These are phyloP conservation scores for Lactarius sanguifluus DNA, from an alignment of 768 basidiomycete species.

Conservation along the genomic window DNA sequence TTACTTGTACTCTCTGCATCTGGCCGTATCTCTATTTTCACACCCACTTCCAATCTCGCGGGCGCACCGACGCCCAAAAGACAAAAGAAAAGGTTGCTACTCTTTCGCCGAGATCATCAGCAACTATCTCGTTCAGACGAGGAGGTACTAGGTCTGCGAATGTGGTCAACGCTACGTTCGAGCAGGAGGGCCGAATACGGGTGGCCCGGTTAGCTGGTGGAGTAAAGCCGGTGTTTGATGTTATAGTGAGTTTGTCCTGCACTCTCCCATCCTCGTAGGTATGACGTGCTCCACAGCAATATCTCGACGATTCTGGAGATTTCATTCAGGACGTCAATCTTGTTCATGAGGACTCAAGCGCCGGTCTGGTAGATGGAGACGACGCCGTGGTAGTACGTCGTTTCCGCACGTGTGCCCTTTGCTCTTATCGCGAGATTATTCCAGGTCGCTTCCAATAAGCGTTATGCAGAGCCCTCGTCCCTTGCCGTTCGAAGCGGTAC, in stretches of 20 bases:
- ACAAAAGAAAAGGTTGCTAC: slow-evolving; percentile 49
- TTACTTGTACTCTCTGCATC: slow-evolving; percentile 59
- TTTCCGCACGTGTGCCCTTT: background rate
- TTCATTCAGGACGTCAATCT: slow-evolving; percentile 53
- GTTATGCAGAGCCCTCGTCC: slow-evolving; percentile 64
- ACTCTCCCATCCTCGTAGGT: background rate
- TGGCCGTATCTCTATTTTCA: slow-evolving; percentile 57
- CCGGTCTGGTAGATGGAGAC: slow-evolving; percentile 31
- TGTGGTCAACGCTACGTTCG: slow-evolving; percentile 50
- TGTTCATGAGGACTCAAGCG: slow-evolving; percentile 38
- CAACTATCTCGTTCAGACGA: slow-evolving; percentile 44
- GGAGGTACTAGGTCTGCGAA: slow-evolving; percentile 37
- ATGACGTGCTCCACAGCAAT: slow-evolving; percentile 43
- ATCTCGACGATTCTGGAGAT: slow-evolving; percentile 52
- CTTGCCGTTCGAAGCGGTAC: slow-evolving; percentile 66
- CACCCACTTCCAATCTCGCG: slow-evolving; percentile 49
- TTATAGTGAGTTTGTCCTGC: slow-evolving; percentile 46
- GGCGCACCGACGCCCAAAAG: slow-evolving; percentile 42
- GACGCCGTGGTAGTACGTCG: slow-evolving; percentile 18
- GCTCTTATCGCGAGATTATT: background rate
- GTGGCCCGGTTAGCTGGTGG: slow-evolving; percentile 57
- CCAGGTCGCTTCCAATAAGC: slow-evolving; percentile 53
- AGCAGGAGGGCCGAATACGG: slow-evolving; percentile 46
- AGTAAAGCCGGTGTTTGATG: slow-evolving; percentile 57
- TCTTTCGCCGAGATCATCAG: slow-evolving; percentile 52